Conservation (phyloP, 257 asterid genomes). For the Apocynum venetum region DNA sequence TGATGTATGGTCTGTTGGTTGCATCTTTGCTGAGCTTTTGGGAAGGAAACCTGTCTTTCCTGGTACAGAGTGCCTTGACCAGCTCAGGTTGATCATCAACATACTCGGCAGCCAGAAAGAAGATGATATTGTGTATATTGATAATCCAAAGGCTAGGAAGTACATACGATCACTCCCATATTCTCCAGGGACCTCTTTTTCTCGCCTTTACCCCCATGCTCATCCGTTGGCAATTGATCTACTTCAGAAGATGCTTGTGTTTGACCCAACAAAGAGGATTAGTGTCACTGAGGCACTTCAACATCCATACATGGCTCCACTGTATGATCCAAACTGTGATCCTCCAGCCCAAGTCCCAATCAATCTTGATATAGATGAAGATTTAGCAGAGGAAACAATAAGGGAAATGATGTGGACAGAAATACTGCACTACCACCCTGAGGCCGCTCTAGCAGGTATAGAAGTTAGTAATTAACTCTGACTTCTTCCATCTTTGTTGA, state of each 20-base stretch:
- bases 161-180: constrained; percentile 24
- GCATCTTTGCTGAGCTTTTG: constrained; percentile 28
- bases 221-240: constrained; percentile 26
- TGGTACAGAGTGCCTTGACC: constrained; percentile 28
- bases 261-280: constrained; percentile 30
- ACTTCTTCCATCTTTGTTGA: neutral
- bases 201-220: constrained; percentile 23
- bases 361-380: constrained; percentile 31
- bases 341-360: constrained; percentile 28
- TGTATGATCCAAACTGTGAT: constrained; percentile 21
- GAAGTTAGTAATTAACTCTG: constrained; percentile 4
- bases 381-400: constrained; percentile 24
- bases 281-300: constrained; percentile 25
- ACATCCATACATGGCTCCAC: constrained; percentile 28
- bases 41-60: constrained; percentile 29
- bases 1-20: constrained; percentile 31
- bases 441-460: constrained; percentile 16
- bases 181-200: constrained; percentile 23
- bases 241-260: constrained; percentile 28
- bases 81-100: constrained; percentile 27
- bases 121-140: constrained; percentile 19
- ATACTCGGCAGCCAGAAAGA: constrained; percentile 27
- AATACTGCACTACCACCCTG: constrained; percentile 23
- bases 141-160: constrained; percentile 28
- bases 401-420: constrained; percentile 30